Conservation (phyloP, 2,329 filamentous ascomycete genomes). For the Cordyceps fumosorosea region DNA sequence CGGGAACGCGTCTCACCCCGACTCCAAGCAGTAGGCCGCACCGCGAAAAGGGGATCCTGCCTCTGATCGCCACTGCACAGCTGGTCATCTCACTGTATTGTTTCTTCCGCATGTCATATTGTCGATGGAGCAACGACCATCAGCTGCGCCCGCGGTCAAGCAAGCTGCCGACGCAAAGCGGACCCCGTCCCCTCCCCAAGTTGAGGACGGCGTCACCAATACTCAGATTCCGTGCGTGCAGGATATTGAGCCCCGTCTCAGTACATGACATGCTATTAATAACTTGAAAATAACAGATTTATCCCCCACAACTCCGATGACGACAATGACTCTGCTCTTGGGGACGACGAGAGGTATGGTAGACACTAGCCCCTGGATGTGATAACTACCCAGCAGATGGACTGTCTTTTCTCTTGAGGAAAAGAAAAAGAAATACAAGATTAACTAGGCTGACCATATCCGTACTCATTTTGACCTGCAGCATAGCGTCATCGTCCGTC, state of each 20-base stretch:
- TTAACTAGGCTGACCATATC: neutral
- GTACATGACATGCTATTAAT: neutral
- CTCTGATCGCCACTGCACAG: neutral
- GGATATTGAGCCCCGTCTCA: too few relatives aligned
- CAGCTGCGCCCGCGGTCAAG: neutral
- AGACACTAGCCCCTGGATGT: neutral
- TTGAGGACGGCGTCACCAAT: neutral
- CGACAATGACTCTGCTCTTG: slow-evolving; percentile 21
- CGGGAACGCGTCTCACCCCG: too few relatives aligned
- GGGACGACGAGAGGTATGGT: slow-evolving; percentile 14
- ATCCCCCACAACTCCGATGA: slow-evolving; percentile 12
- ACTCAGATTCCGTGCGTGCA: slow-evolving; percentile 9
- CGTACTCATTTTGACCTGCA: neutral
- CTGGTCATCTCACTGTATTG: neutral
- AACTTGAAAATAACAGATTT: neutral
- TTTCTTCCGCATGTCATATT: neutral
- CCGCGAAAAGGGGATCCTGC: neutral
- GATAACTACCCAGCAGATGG: too few relatives aligned
- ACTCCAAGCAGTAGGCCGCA: too few relatives aligned
- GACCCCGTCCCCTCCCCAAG: neutral
- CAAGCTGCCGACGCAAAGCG: neutral
- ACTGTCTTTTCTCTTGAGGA: too few relatives aligned
- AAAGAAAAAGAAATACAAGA: neutral
- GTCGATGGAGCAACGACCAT: neutral
- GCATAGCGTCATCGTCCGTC: slow-evolving; percentile 22